Conservation (phyloP, 2,329 filamentous ascomycete genomes). For the Fusarium sp. region DNA sequence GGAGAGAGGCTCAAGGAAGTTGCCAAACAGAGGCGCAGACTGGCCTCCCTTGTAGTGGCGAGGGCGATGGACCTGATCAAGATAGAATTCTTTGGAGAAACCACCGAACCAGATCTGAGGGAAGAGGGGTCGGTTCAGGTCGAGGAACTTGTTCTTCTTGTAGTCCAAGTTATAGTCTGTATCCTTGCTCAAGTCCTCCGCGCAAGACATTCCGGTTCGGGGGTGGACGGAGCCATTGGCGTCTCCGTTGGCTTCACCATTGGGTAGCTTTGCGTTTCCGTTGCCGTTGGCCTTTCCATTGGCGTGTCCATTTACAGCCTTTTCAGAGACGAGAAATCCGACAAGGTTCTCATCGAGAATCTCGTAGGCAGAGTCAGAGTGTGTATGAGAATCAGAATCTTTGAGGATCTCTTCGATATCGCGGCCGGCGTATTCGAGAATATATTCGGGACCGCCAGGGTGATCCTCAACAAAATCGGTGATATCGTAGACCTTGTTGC, state of each 20-base stretch:
- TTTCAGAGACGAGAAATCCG: constrained; percentile 77
- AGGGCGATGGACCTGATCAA: constrained; percentile 94
- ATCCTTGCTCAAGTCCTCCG: constrained; percentile 85
- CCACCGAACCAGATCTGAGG: constrained; percentile 88
- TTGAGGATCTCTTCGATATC: constrained; percentile 85
- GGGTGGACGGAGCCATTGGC: constrained; percentile 57
- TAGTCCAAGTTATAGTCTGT: constrained; percentile 82
- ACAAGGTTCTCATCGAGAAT: constrained; percentile 88
- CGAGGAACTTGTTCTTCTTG: constrained; percentile 92
- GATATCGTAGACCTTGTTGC: constrained; percentile 92
- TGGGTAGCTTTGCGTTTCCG: constrained; percentile 38
- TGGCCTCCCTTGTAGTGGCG: constrained; percentile 94
- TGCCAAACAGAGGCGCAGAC: constrained; percentile 94
- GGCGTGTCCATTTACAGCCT: constrained; percentile 50
- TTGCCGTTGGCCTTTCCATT: constrained; percentile 46
- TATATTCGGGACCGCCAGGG: constrained; percentile 87
- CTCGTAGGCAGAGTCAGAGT: constrained; percentile 95
- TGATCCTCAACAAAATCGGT: constrained; percentile 91
- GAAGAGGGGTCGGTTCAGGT: constrained; percentile 85
- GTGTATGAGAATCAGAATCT: constrained; percentile 83
- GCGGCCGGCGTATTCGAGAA: constrained; percentile 89
- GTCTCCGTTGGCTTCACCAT: constrained; percentile 48
- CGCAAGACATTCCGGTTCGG: constrained; percentile 88
- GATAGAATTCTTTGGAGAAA: constrained; percentile 95
- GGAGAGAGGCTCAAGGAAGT: constrained; percentile 97